These are phyloP conservation scores for Xylaria digitata DNA, from an alignment of 2,329 filamentous ascomycete species.

Conservation along the genomic window DNA sequence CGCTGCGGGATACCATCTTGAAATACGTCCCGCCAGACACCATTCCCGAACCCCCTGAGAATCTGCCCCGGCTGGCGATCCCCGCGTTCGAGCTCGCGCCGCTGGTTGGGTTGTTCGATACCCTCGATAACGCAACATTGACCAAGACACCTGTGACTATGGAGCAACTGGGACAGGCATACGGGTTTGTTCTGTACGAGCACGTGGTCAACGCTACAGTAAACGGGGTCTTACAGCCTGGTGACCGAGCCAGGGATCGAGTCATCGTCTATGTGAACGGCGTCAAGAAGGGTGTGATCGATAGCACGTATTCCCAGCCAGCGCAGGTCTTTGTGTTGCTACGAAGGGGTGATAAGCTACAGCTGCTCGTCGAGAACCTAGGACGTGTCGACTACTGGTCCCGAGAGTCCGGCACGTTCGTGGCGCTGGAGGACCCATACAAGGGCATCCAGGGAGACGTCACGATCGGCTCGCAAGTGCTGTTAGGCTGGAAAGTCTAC, in stretches of 20 bases:
- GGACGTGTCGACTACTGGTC: constrained; percentile 61
- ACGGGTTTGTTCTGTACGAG: constrained; percentile 59
- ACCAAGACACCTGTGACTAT: constrained; percentile 54
- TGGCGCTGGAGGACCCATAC: constrained; percentile 55
- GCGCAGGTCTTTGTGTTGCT: constrained; percentile 54
- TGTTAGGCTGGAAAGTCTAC: constrained; percentile 56
- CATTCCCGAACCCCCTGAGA: constrained; percentile 53
- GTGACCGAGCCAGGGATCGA: constrained; percentile 59
- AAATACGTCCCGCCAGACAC: constrained; percentile 52
- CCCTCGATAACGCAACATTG: constrained; percentile 43
- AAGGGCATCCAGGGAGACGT: constrained; percentile 61
- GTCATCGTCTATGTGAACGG: constrained; percentile 62
- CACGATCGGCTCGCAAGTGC: constrained; percentile 50
- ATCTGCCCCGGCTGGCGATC: constrained; percentile 51
- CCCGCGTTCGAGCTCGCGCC: constrained; percentile 54
- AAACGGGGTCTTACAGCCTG: constrained; percentile 53
- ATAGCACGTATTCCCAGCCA: constrained; percentile 57
- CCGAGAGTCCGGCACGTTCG: constrained; percentile 47
- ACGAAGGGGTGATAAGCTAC: constrained; percentile 54
- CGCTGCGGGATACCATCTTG: constrained; percentile 54
- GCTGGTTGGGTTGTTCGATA: constrained; percentile 53
- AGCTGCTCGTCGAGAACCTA: constrained; percentile 63
- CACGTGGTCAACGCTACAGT: constrained; percentile 46
- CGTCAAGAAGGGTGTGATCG: constrained; percentile 56
- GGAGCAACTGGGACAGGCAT: constrained; percentile 59